Percentiles rank a stretch among this genome's conserved stretches.
phyloP scores from a whole-genome alignment of 352 stramenopile species.

The Pythium phragmiticola region DNA sequence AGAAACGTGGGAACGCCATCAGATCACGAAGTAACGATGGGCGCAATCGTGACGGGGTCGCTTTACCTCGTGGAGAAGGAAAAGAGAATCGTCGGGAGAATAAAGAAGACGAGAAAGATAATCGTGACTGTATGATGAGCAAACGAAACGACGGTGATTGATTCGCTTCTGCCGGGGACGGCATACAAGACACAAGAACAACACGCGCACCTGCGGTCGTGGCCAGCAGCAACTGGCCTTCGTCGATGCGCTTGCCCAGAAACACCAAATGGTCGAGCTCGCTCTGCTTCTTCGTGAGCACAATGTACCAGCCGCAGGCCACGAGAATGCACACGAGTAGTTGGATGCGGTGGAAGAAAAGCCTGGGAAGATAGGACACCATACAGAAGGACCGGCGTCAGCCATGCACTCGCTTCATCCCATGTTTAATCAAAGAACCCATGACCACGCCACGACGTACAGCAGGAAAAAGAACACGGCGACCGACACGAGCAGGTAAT shows the following conservation, averaged over 20 bases:
- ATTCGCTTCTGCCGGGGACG: too few species aligned
- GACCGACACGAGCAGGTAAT: slow-evolving; percentile 64
- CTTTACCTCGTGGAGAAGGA: slow-evolving; percentile 61
- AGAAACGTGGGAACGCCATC: background rate
- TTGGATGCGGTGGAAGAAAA: slow-evolving; percentile 76
- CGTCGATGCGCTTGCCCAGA: slow-evolving; percentile 51
- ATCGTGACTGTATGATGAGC: slow-evolving; percentile 38
- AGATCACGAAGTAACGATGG: background rate
- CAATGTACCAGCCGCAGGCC: slow-evolving; percentile 61
- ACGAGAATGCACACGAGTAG: slow-evolving; percentile 61
- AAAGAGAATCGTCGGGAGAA: slow-evolving; percentile 67
- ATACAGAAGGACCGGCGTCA: background rate
- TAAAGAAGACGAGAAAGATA: slow-evolving; percentile 75
- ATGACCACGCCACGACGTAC: slow-evolving; percentile 22
- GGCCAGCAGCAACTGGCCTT: slow-evolving; percentile 64
- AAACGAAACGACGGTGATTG: too few species aligned
- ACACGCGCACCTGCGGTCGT: slow-evolving; percentile 49
- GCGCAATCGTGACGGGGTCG: too few species aligned
- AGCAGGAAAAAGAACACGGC: slow-evolving; percentile 64
- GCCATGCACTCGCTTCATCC: background rate
- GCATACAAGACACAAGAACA: background rate
- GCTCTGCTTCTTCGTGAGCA: slow-evolving; percentile 58
- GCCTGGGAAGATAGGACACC: slow-evolving; percentile 23
- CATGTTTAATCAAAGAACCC: background rate
- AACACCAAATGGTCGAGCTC: slow-evolving; percentile 49